Base-by-base conservation (phyloP, 73 alveolate genomes). In the Paramecium bursaria region DNA sequence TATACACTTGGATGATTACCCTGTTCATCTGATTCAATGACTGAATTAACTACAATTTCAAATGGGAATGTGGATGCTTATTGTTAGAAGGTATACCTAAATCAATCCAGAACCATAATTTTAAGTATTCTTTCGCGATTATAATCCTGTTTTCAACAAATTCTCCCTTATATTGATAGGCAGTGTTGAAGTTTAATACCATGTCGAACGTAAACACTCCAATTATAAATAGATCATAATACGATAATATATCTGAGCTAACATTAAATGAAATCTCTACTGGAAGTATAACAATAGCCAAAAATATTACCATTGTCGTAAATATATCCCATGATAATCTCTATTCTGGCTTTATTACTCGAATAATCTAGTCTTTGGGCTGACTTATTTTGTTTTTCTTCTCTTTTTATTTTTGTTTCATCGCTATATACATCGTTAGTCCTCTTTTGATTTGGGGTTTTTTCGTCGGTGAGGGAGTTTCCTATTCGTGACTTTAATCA, bases 21-120 rank as follows among this genome's bases (percentile, higher is more conserved):
- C 48, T 75, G 53, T 42, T 88, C 74, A 26, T 39, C 82, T 30
- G 48, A n/a, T n/a, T n/a, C n/a, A n/a, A 50, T 30, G 19, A 74
- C 90, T 35, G 76, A 25, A 21, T 82, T 14, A 47, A 88, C 67
- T 44, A 74, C 54, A 21, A 86, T 4, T 73, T 75, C 75, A 47
- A 31, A 48, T 11, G 88, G 91, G 54, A 90, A 46, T 42, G 92
- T 67, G n/a, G 94, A 48, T 21, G 74, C 52, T 48, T 49, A 3
- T 1, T 23, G 6, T 25, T 26, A 1, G 17, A 26, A n/a, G 10
- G 14, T 57, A 51, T 75, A 75, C 73, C 50, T 13, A 75, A 75
- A 74, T 90, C 95, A 4, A 90, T 42, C 85, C 91, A 52, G 46
- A 90, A 90, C 92, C 94, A 90, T 25, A 55, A 25, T 74, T 67